phyloP scores from a whole-genome alignment of 2,329 filamentous ascomycete species.

The Aspergillus sp. region DNA sequence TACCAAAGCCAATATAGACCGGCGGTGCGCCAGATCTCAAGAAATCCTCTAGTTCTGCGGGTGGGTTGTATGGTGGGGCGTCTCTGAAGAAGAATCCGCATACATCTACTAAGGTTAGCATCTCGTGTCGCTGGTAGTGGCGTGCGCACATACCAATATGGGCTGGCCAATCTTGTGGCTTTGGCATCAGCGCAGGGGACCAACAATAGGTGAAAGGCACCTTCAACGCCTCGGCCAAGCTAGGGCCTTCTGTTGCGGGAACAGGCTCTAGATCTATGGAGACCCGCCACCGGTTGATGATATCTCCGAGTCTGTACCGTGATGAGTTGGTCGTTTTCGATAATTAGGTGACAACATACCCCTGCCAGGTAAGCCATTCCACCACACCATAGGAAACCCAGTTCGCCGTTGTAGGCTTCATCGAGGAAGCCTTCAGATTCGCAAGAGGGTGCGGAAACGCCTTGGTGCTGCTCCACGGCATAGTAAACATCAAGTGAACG shows the following conservation, averaged over 20 bases:
- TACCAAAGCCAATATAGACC: slow-evolving; percentile 57
- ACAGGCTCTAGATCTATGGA: slow-evolving; percentile 41
- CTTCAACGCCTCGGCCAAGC: slow-evolving; percentile 31
- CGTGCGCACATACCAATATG: slow-evolving; percentile 29
- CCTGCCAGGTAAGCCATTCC: slow-evolving; percentile 50
- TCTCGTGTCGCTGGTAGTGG: neutral
- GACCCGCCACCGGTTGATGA: slow-evolving; percentile 45
- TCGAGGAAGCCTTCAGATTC: slow-evolving; percentile 37
- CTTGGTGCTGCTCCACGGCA: slow-evolving; percentile 48
- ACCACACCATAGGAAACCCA: slow-evolving; percentile 48
- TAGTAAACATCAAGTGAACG: slow-evolving; percentile 52
- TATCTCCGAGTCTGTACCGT: slow-evolving; percentile 35
- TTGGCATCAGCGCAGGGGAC: slow-evolving; percentile 42
- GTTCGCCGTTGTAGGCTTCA: slow-evolving; percentile 36
- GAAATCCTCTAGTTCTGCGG: slow-evolving; percentile 42
- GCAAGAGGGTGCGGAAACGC: slow-evolving; percentile 50
- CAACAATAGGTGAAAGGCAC: slow-evolving; percentile 46
- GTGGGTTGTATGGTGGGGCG: slow-evolving; percentile 35
- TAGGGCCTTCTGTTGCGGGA: slow-evolving; percentile 32
- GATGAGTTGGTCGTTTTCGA: neutral
- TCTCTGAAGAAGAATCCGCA: slow-evolving; percentile 47
- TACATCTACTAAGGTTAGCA: slow-evolving; percentile 21
- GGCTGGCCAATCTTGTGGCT: slow-evolving; percentile 37
- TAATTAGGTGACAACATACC: slow-evolving; percentile 22
- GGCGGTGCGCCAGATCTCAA: slow-evolving; percentile 47